Evolutionary conservation across 2,329 filamentous ascomycete species (phyloP).

Genomic region (Ceratocystis alfenasii): DNA sequence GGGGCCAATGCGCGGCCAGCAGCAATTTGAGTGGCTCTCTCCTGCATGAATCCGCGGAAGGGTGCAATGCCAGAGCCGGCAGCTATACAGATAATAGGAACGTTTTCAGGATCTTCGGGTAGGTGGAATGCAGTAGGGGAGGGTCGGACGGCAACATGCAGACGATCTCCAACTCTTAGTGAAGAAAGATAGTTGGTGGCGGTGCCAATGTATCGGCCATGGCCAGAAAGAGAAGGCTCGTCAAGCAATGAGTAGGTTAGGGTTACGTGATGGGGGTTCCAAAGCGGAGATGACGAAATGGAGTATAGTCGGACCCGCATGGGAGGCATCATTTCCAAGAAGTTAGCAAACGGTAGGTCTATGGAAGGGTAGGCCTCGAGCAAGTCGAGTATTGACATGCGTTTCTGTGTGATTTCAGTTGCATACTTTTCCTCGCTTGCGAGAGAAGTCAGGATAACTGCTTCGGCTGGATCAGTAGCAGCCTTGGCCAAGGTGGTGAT

Average conservation of each 20-base stretch:
- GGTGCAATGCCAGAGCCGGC: conserved; percentile 48
- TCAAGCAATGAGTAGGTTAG: conserved; percentile 59
- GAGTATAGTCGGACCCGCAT: conserved; percentile 72
- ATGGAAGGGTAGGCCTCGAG: conserved; percentile 51
- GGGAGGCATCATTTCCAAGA: conserved; percentile 59
- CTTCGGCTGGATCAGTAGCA: conserved; percentile 36
- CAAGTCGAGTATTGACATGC: conserved; percentile 54
- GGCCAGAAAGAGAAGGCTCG: conserved; percentile 39
- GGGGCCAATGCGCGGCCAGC: conserved; percentile 44
- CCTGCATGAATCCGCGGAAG: conserved; percentile 52
- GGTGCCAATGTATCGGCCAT: conserved; percentile 45
- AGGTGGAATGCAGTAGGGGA: conserved; percentile 38
- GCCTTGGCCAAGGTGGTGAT: conserved; percentile 37
- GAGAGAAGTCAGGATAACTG: conserved; percentile 36
- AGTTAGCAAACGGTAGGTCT: conserved; percentile 51
- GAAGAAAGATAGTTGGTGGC: conserved; percentile 48
- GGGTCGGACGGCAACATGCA: conserved; percentile 40
- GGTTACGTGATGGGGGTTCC: conserved; percentile 43
- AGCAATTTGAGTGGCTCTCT: conserved; percentile 42
- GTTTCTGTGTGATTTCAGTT: conserved; percentile 41
- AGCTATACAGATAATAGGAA: conserved; percentile 40
- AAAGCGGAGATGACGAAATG: conserved; percentile 62
- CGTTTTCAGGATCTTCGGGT: conserved; percentile 34
- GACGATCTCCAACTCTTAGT: conserved; percentile 34
- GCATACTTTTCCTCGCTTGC: conserved; percentile 36